These are phyloP conservation scores for Kwoniella dejecticola DNA, from an alignment of 768 basidiomycete genomes.

Conservation along the genomic window DNA sequence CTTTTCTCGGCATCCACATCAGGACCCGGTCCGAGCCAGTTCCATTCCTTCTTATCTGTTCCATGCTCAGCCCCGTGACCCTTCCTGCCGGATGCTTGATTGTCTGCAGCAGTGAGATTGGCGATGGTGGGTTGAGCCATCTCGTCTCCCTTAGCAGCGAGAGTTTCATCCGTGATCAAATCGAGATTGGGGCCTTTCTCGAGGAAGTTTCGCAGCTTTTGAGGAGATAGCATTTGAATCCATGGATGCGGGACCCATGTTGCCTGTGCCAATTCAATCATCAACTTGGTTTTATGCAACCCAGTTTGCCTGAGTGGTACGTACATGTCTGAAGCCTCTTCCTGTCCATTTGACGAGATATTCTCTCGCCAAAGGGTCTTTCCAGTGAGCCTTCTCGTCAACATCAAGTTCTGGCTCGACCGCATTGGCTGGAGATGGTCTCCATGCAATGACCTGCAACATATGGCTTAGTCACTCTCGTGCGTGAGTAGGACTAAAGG, in stretches of 20 bases:
- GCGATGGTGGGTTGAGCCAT: constrained; percentile 47
- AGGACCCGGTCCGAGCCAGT: constrained; percentile 59
- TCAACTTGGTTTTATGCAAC: too few species aligned
- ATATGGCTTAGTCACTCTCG: not conserved
- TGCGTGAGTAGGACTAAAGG: not conserved
- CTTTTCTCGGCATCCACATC: constrained; percentile 67
- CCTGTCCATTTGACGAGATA: constrained; percentile 89
- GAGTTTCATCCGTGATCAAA: constrained; percentile 59
- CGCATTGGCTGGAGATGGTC: constrained; percentile 72
- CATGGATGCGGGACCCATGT: constrained; percentile 94
- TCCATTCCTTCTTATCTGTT: constrained; percentile 23
- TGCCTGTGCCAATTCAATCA: constrained; percentile 54
- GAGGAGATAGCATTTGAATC: constrained; percentile 69
- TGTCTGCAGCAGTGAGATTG: constrained; percentile 49
- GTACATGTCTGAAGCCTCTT: constrained; percentile 67
- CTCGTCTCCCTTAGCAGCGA: constrained; percentile 48
- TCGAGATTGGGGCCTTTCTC: constrained; percentile 68
- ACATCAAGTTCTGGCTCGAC: constrained; percentile 60
- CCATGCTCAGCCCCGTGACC: constrained; percentile 29
- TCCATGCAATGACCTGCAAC: constrained; percentile 79
- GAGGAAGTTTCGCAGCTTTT: constrained; percentile 77
- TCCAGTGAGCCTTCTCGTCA: constrained; percentile 61
- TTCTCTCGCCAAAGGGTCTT: constrained; percentile 72
- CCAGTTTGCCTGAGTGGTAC: too few species aligned
- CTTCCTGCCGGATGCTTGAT: constrained; percentile 50